Conservation (phyloP, 2,329 filamentous ascomycete genomes). For the Pseudogymnoascus sp. region DNA sequence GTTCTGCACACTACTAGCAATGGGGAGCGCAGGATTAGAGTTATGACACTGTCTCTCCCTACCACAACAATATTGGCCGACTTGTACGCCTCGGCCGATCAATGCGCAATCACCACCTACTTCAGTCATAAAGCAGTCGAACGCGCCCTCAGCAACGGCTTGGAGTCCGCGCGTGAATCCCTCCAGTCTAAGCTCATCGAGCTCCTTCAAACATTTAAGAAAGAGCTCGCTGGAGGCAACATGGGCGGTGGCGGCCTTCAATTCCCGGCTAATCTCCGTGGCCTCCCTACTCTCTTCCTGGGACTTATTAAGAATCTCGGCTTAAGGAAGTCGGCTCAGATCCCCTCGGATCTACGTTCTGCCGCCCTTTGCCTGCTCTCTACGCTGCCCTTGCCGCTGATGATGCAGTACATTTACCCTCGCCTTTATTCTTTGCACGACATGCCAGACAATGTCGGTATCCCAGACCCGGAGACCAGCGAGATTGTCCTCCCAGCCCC, state of each 20-base stretch:
- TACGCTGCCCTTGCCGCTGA: slow-evolving; percentile 77
- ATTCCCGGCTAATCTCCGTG: slow-evolving; percentile 86
- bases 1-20: slow-evolving; percentile 98
- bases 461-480: slow-evolving; percentile 76
- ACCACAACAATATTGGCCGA: slow-evolving; percentile 87
- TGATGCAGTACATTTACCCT: slow-evolving; percentile 90
- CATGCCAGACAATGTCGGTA: slow-evolving; percentile 89
- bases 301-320: slow-evolving; percentile 95
- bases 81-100: slow-evolving; percentile 89
- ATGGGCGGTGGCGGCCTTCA: slow-evolving; percentile 88
- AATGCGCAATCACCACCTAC: slow-evolving; percentile 85
- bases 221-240: slow-evolving; percentile 90
- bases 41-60: slow-evolving; percentile 85
- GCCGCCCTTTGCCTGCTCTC: slow-evolving; percentile 91
- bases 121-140: slow-evolving; percentile 98
- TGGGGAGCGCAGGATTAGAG: slow-evolving; percentile 87
- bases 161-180: slow-evolving; percentile 85
- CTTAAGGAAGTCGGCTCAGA: slow-evolving; percentile 84
- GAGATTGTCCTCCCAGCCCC: slow-evolving; percentile 82
- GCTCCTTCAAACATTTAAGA: slow-evolving; percentile 89
- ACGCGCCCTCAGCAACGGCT: slow-evolving; percentile 70
- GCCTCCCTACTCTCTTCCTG: slow-evolving; percentile 81
- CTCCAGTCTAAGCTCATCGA: slow-evolving; percentile 88
- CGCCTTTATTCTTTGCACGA: slow-evolving; percentile 82
- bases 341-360: slow-evolving; percentile 86